These are phyloP conservation scores for Wickerhamiella lipophila DNA, from an alignment of 805 yeast species.

Conservation along the genomic window DNA sequence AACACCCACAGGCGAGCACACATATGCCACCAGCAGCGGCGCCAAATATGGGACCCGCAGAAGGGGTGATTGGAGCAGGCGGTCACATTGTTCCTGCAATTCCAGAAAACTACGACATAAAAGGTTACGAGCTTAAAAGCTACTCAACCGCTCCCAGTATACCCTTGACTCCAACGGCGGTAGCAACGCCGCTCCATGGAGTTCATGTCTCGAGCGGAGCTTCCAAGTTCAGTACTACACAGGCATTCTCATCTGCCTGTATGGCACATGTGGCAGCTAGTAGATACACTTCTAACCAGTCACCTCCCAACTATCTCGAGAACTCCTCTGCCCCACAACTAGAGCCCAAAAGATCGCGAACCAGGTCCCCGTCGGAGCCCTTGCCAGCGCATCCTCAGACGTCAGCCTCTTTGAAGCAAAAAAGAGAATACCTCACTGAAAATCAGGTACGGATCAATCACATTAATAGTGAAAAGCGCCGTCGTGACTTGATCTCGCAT, in stretches of 20 bases:
- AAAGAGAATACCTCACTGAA: slow-evolving; percentile 24
- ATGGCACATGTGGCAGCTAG: not conserved
- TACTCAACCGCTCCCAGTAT: not conserved
- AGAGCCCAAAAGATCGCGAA: not conserved
- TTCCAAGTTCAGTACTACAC: not conserved
- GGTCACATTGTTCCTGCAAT: not conserved
- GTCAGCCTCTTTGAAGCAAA: not conserved
- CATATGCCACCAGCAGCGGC: not conserved
- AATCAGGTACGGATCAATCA: slow-evolving; percentile 32
- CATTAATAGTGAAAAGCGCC: slow-evolving; percentile 30
- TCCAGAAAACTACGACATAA: not conserved
- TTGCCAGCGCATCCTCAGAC: not conserved
- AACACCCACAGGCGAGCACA: not conserved
- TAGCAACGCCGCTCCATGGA: not conserved
- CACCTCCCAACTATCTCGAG: not conserved
- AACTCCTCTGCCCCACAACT: not conserved
- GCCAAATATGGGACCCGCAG: not conserved
- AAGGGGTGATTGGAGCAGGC: not conserved
- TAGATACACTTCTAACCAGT: not conserved
- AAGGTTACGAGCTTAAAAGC: not conserved
- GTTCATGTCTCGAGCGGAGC: not conserved
- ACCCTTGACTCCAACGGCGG: not conserved
- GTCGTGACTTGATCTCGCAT: slow-evolving; percentile 31
- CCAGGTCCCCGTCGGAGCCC: not conserved
- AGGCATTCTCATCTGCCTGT: not conserved